Evolutionary conservation across 1,284 basidiomycete genomes (phyloP), one percentile per base, ranked within the genome.

Genomic region (Tetrapyrgos nigripes): DNA sequence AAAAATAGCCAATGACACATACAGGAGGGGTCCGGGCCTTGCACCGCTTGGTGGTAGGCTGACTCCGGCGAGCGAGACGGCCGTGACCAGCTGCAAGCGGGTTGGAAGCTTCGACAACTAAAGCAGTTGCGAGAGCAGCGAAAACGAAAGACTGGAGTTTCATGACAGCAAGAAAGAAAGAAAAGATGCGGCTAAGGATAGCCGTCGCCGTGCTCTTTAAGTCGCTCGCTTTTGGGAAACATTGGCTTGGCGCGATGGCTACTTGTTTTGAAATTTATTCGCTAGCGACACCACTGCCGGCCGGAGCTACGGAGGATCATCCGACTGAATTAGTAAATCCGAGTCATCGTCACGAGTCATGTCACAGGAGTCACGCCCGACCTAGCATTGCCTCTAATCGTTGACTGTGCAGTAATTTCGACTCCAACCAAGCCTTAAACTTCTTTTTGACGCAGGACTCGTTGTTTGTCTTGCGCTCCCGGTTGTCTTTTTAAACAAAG

Each of bases 61-160:
- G 66, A n/a, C 17, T 68, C 48, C 74, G 76, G 54, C 68, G 67
- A 24, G 72, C 66, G 37, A 78, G 56, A 48, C 71, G 73, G 43
- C 69, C 66, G 56, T 79, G 51, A 35, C 27, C 17, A 4, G 37
- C 37, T 11, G 37, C 37, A 40, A 40, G 75, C 55, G 68, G 60
- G 55, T 62, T 65, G 59, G 74, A 69, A 21, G 81, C 82, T 33
- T 75, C 69, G 48, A 73, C 78, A 35, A 74, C 63, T 53, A 78
- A 40, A n/a, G 8, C 13, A 11, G 37, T 17, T 17, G 37, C 37
- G 37, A 84, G 69, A 59, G 79, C 59, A 57, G 76, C 66, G 57
- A 86, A 57, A 37, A 76, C 48, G 57, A 76, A 63, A 55, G 74
- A 64, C 40, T 69, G 61, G 53, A 73, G 47, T 73, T 73, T 80